Base-by-base conservation (phyloP, 163 green algal genomes). In the Coccomyxa subellipsoidea region DNA sequence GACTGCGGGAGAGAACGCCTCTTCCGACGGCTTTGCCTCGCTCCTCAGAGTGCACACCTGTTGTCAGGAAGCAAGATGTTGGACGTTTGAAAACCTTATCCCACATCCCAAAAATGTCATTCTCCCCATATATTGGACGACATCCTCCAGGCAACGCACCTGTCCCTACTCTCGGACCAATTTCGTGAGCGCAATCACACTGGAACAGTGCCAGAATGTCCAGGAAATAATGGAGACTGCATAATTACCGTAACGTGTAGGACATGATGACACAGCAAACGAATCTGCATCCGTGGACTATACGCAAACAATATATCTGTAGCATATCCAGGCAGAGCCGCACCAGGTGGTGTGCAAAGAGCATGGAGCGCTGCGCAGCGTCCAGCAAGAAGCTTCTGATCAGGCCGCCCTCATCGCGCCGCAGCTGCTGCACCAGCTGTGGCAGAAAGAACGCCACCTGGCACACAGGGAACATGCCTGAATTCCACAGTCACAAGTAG, bases 401-500 rank as follows among this genome's bases (percentile, higher is more conserved):
- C 78, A 86, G 54, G 54, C 91, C 90, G 76, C 90, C 87, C n/a
- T 84, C 40, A 85, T 98, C 95, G 40, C 88, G 81, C 31, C 95
- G 85, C 54, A 98, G 86, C 38, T 92, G 87, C 91, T 99, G 96
- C 80, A 99, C 94, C n/a, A 99, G 90, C 88, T 99, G 96, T 0
- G 96, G 95, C 87, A 99, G 85, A 89, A 97, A 99, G 85, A 97
- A 97, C 0, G 91, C 90, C 38, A 96, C 87, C 84, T 95, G 87
- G 31, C 32, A 25, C 31, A 9, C 10, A 31, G 23, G 10, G 23
- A 31, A n/a, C 32, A 76, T 76, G 53, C 29, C 15, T 53, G 6
- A 27, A 72, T 47, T 39, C 7, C 15, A 47, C 15, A 39, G 35
- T n/a, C 18, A n/a, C 40, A 47, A 53, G 32, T 54, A 54, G 72